These are phyloP conservation scores for Trifolium repens DNA, from an alignment of 306 rosid genomes.

Conservation along the genomic window DNA sequence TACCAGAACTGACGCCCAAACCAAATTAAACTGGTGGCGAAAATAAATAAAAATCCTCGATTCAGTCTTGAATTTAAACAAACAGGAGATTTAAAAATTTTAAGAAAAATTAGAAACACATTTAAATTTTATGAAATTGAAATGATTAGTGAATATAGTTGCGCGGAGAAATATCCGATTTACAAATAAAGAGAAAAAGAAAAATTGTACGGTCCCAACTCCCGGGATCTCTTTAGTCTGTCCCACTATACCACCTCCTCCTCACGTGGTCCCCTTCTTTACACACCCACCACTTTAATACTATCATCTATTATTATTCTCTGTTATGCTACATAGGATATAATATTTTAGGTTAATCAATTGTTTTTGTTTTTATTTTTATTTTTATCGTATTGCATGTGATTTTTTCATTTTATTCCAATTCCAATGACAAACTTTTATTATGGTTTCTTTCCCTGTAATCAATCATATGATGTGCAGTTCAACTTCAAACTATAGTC, in stretches of 20 bases:
- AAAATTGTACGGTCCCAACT: slow-evolving; percentile 47
- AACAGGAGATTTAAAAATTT: no score
- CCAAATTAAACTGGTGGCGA: no score
- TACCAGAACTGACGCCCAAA: no score
- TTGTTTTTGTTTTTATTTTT: not conserved
- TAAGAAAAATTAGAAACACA: no score
- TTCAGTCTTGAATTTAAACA: no score
- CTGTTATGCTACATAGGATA: not conserved
- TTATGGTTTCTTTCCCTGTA: slow-evolving; percentile 19
- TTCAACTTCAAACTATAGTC: not conserved
- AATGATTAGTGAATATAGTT: no score
- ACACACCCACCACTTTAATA: slow-evolving; percentile 19
- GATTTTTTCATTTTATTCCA: slow-evolving; percentile 25
- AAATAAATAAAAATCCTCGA: no score
- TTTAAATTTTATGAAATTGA: no score
- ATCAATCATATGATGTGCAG: slow-evolving; percentile 27
- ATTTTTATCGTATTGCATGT: slow-evolving; percentile 19
- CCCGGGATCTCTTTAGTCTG: slow-evolving; percentile 10
- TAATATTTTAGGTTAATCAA: slow-evolving; percentile 13
- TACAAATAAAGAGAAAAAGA: no score
- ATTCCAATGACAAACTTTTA: not conserved
- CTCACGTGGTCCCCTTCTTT: slow-evolving; percentile 39
- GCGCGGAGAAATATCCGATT: no score
- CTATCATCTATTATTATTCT: not conserved
- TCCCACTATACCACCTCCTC: not conserved